phyloP scores from a whole-genome alignment of 2,329 filamentous ascomycete species.

The Alternaria longipes region DNA sequence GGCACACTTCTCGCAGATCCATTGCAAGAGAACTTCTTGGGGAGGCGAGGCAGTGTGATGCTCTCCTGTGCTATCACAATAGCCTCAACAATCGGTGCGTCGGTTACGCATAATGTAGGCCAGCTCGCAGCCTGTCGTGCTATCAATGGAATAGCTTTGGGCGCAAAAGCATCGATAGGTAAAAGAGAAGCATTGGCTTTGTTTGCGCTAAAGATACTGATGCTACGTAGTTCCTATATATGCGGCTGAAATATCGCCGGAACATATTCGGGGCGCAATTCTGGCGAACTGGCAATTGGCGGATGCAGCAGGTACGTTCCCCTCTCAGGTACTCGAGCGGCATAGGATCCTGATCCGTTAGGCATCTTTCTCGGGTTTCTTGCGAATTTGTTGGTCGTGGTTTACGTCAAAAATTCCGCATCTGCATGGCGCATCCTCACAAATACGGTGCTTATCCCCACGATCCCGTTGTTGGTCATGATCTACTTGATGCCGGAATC shows the following conservation, averaged over 20 bases:
- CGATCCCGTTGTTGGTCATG: slow-evolving; percentile 29
- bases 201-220: background rate
- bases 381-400: slow-evolving; percentile 26
- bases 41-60: slow-evolving; percentile 30
- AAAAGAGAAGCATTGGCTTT: background rate
- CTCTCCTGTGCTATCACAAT: slow-evolving; percentile 30
- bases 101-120: slow-evolving; percentile 24
- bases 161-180: slow-evolving; percentile 34
- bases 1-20: slow-evolving; percentile 33
- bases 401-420: slow-evolving; percentile 11
- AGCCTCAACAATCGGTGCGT: slow-evolving; percentile 33
- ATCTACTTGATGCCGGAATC: slow-evolving; percentile 36
- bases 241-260: slow-evolving; percentile 31
- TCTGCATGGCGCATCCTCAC: slow-evolving; percentile 31
- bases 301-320: slow-evolving; percentile 26
- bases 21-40: slow-evolving; percentile 31
- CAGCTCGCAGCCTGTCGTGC: slow-evolving; percentile 31
- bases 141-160: slow-evolving; percentile 31
- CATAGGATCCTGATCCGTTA: background rate
- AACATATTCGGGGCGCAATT: slow-evolving; percentile 33
- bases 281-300: slow-evolving; percentile 36
- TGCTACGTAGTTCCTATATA: slow-evolving; percentile 26
- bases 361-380: slow-evolving; percentile 34
- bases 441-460: slow-evolving; percentile 32
- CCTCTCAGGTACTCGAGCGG: too few species aligned